Base-by-base conservation (phyloP, 2,329 filamentous ascomycete genomes). In the Thelonectria olida region DNA sequence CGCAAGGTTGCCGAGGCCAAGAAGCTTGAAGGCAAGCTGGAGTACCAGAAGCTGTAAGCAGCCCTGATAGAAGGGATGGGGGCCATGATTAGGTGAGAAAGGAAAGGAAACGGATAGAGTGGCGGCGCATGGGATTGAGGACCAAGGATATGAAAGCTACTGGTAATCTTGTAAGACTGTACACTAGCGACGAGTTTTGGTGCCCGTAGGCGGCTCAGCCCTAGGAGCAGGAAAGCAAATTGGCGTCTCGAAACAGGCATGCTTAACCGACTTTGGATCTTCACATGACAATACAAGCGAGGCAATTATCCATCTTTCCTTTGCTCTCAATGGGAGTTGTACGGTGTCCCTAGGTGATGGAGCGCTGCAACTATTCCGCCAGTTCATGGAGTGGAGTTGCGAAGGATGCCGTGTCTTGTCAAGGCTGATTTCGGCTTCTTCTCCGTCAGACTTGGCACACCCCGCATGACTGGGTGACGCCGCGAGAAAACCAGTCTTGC, bases 21-120 rank as follows among this genome's bases (percentile, higher is more conserved):
- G 92, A 99, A 99, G 82, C 81, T 99, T 72, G 96, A 99, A 80
- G 95, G 96, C 80, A 98, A 98, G 84, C 85, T 98, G 50, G 95
- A 98, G 79, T 98, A 97, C 81, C 91, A 97, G 87, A 97, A 97
- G 82, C 83, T 97, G 81, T 97, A 90, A 71, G 51, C 52, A n/a
- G 23, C 12, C 7, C 3, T 20, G 19, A 9, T 4, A 23, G n/a
- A 22, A n/a, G 51, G 31, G 38, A 41, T 15, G 31, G 56, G 61
- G 59, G 10, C 41, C 22, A 31, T 13, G 52, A 42, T 56, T 50
- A 61, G 48, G 58, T 34, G 38, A 55, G 51, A 45, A 55, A 42
- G n/a, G n/a, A 36, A 56, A 27, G 42, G 45, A 42, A 39, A 41
- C 34, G 56, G 51, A 48, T 50, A 57, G 54, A 58, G 51, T 13